Evolutionary conservation across 163 green algal species (phyloP).

Genomic region (Prototheca wickerhamii): DNA sequence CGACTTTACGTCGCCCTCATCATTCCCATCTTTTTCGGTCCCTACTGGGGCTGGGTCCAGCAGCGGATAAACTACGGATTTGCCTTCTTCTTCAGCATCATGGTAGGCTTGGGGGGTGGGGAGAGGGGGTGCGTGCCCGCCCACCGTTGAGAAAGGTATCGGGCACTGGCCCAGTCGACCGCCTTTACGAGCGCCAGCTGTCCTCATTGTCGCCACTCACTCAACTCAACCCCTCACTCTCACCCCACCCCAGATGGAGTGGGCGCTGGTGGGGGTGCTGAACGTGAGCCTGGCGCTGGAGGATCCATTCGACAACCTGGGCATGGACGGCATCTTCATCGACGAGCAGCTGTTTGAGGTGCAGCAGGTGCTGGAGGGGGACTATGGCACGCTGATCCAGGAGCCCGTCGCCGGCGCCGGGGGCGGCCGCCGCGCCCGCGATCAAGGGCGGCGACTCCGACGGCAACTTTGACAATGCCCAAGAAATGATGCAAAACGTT

Average conservation of each 20-base stretch:
- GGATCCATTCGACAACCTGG: conserved; percentile 55
- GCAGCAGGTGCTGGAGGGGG: conserved; percentile 26
- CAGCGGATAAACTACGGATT: conserved; percentile 34
- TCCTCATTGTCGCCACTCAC: background rate
- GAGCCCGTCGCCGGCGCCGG: background rate
- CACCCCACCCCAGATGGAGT: conserved; percentile 25
- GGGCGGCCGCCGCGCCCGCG: background rate
- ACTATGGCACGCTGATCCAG: too few species aligned
- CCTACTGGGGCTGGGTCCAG: conserved; percentile 40
- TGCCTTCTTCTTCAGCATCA: conserved; percentile 39
- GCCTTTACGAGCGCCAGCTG: background rate
- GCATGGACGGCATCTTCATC: conserved; percentile 47
- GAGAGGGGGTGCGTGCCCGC: background rate
- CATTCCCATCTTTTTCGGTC: conserved; percentile 51
- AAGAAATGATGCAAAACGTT: background rate
- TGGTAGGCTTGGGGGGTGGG: conserved; percentile 12
- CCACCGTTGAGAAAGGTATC: background rate
- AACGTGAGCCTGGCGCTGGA: conserved; percentile 29
- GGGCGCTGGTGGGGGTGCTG: conserved; percentile 24
- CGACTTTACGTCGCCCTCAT: conserved; percentile 43
- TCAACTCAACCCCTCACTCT: background rate
- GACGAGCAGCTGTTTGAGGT: conserved; percentile 42
- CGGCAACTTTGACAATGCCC: background rate
- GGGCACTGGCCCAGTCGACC: background rate
- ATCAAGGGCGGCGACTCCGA: too few species aligned